A percentile compares a stretch with the other conserved stretches of the same genome.
phyloP scores from a whole-genome alignment of 805 yeast genomes.

The Yamadazyma paraphyllophila region DNA sequence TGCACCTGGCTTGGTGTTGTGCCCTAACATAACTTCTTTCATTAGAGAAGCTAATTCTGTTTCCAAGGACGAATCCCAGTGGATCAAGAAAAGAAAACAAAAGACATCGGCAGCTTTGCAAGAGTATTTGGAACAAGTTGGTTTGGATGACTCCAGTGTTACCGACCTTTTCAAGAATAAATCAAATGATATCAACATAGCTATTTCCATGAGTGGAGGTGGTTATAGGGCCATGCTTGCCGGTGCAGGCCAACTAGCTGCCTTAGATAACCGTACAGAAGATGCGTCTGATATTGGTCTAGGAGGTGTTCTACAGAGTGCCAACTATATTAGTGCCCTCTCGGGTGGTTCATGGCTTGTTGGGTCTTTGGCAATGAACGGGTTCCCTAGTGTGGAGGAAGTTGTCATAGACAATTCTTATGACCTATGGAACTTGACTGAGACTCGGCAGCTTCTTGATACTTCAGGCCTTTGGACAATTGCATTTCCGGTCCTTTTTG shows the following conservation, averaged over 20 bases:
- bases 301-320: conserved; percentile 71
- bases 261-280: conserved; percentile 71
- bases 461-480: conserved; percentile 17
- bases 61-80: conserved; percentile 22
- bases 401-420: conserved; percentile 38
- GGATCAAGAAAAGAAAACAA: conserved; percentile 23
- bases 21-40: conserved; percentile 23
- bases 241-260: conserved; percentile 83
- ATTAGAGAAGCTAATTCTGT: conserved; percentile 26
- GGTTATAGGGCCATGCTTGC: conserved; percentile 51
- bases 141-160: conserved; percentile 15
- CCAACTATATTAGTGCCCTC: conserved; percentile 72
- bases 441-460: conserved; percentile 28
- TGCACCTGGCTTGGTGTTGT: conserved; percentile 29
- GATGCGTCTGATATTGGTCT: conserved; percentile 49
- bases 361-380: conserved; percentile 64
- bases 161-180: conserved; percentile 19
- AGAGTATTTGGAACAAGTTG: conserved; percentile 21
- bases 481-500: conserved; percentile 19
- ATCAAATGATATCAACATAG: conserved; percentile 22
- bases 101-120: conserved; percentile 24
- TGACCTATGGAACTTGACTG: conserved; percentile 37
- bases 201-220: conserved; percentile 41
- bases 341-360: conserved; percentile 87
- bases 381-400: conserved; percentile 68